Conservation (phyloP, 2,329 filamentous ascomycete species). For the Ascocoryne sarcoides region DNA sequence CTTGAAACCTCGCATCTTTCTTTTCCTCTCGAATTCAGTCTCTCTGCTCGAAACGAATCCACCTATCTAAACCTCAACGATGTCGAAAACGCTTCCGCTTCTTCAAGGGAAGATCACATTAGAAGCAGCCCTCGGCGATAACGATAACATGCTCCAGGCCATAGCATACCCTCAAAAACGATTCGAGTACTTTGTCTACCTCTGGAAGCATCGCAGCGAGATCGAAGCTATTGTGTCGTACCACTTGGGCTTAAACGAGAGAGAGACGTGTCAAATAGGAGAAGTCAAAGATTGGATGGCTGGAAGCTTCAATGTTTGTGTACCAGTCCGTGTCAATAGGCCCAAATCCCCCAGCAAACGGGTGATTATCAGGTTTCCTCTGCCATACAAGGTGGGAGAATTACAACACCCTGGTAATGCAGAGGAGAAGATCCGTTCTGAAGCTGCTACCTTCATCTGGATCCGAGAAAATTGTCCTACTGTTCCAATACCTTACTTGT, state of each 20-base stretch:
- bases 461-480: slow-evolving; percentile 28
- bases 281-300: slow-evolving; percentile 26
- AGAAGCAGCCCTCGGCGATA: slow-evolving; percentile 6
- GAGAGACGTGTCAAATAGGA: slow-evolving; percentile 15
- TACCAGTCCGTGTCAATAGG: slow-evolving; percentile 23
- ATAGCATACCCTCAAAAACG: slow-evolving; percentile 4
- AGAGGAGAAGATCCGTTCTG: slow-evolving; percentile 34
- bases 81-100: slow-evolving; percentile 5
- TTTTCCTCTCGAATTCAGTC: no score
- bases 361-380: slow-evolving; percentile 23
- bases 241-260: slow-evolving; percentile 21
- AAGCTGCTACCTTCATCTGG: slow-evolving; percentile 33
- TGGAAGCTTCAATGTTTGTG: slow-evolving; percentile 32
- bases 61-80: no score
- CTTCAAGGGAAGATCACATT: slow-evolving; percentile 1
- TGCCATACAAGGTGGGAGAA: slow-evolving; percentile 33
- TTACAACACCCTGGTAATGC: slow-evolving; percentile 29
- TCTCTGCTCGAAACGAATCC: no score
- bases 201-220: slow-evolving; percentile 6
- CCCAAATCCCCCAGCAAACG: slow-evolving; percentile 19
- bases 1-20: no score
- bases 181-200: slow-evolving; percentile 2
- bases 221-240: slow-evolving; percentile 24
- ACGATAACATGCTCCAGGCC: slow-evolving; percentile 14
- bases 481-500: slow-evolving; percentile 3